These are phyloP conservation scores for Fusarium sp. DNA, from an alignment of 2,329 filamentous ascomycete species.

Conservation along the genomic window DNA sequence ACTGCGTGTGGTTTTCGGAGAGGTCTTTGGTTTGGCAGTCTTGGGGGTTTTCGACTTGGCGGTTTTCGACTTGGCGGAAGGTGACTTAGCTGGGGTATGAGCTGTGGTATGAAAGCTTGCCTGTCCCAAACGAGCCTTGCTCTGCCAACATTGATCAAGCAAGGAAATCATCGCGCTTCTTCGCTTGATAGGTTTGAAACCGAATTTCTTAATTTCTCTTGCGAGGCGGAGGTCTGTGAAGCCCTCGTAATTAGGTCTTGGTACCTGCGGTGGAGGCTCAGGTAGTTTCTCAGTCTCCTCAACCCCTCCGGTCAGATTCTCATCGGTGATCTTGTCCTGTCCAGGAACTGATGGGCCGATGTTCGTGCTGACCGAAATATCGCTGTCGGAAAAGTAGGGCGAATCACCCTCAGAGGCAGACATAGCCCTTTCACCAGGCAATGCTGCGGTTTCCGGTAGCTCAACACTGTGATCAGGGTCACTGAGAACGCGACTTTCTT, in stretches of 20 bases:
- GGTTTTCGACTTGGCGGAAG: constrained; percentile 23
- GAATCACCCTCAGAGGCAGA: constrained; percentile 12
- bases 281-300: neutral
- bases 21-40: constrained; percentile 25
- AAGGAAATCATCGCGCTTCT: constrained; percentile 76
- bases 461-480: constrained; percentile 38
- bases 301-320: neutral
- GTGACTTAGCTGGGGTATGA: constrained; percentile 34
- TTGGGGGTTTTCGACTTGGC: constrained; percentile 26
- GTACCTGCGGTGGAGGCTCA: constrained; percentile 1
- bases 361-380: constrained; percentile 34
- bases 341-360: neutral
- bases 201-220: constrained; percentile 71
- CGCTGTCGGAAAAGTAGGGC: constrained; percentile 37
- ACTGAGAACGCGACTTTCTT: neutral
- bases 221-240: constrained; percentile 72
- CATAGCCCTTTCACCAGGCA: constrained; percentile 4
- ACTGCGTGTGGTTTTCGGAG: constrained; percentile 9
- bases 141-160: constrained; percentile 77
- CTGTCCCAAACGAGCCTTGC: constrained; percentile 56
- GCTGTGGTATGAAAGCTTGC: constrained; percentile 33
- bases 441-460: constrained; percentile 42
- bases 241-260: constrained; percentile 67
- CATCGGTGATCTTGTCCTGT: neutral
- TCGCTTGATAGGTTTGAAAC: constrained; percentile 78